These are phyloP conservation scores for Ganoderma leucocontextum DNA, from an alignment of 1,284 basidiomycete genomes.

Conservation along the genomic window DNA sequence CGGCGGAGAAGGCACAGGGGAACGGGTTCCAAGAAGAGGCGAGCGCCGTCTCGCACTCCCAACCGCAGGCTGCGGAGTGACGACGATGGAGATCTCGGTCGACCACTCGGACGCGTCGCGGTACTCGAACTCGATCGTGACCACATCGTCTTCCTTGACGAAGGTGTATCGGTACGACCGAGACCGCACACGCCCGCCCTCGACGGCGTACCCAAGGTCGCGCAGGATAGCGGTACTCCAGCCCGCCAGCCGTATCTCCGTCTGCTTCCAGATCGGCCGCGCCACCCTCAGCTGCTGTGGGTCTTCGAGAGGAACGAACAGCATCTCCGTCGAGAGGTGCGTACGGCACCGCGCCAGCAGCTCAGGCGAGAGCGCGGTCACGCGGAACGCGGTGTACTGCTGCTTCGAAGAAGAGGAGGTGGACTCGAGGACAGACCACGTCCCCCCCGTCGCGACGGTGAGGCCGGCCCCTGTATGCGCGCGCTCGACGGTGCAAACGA, in stretches of 20 bases:
- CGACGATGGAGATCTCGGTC: constrained; percentile 3
- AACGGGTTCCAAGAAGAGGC: not conserved
- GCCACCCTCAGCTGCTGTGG: not conserved
- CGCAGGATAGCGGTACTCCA: constrained; percentile 6
- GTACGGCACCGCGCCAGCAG: constrained; percentile 1
- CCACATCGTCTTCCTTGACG: not conserved
- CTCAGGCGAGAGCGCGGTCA: constrained; percentile 11
- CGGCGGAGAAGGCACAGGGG: not conserved
- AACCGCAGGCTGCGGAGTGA: not conserved
- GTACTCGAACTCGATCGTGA: constrained; percentile 7
- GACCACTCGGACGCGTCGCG: constrained; percentile 5
- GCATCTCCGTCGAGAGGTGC: constrained; percentile 2
- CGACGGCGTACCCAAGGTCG: constrained; percentile 1
- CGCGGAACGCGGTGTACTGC: not conserved
- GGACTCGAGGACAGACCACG: not conserved
- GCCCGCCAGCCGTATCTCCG: not conserved
- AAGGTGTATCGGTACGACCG: constrained; percentile 3
- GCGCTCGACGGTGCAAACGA: constrained; percentile 11
- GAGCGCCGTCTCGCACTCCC: not conserved
- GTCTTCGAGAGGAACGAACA: constrained; percentile 4
- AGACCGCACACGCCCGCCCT: not conserved
- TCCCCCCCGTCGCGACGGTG: constrained; percentile 3
- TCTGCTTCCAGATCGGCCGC: constrained; percentile 8
- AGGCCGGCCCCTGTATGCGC: not conserved
- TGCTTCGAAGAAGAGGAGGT: not conserved